Evolutionary conservation across 805 yeast genomes (phyloP).

Genomic region (Metschnikowia rubicola): DNA sequence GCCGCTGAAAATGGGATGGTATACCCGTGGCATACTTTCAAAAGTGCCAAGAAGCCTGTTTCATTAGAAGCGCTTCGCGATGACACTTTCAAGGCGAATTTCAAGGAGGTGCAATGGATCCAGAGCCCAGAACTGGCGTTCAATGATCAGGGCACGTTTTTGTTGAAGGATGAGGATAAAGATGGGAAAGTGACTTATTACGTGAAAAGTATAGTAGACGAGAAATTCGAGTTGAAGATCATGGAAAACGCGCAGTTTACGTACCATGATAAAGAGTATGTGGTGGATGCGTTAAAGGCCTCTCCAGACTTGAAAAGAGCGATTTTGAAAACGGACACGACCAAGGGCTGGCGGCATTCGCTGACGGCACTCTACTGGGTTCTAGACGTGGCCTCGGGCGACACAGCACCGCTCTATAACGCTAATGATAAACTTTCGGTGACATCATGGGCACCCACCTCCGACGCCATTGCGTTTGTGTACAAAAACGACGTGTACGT

Average conservation of each 20-base stretch:
- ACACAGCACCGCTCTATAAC: constrained; percentile 13
- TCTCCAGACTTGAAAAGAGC: constrained; percentile 65
- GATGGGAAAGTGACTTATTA: constrained; percentile 46
- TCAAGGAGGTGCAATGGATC: constrained; percentile 69
- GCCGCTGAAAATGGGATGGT: background rate
- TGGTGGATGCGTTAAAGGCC: constrained; percentile 54
- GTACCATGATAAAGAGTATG: constrained; percentile 36
- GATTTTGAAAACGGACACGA: constrained; percentile 56
- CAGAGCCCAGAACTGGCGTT: constrained; percentile 43
- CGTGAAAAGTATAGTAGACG: constrained; percentile 51
- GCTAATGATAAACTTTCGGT: constrained; percentile 14
- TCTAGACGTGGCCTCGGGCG: constrained; percentile 13
- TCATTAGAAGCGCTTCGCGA: constrained; percentile 41
- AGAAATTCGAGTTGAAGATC: constrained; percentile 41
- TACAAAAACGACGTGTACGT: constrained; percentile 66
- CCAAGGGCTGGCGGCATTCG: constrained; percentile 40
- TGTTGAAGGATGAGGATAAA: constrained; percentile 35
- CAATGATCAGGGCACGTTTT: constrained; percentile 66
- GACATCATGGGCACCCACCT: constrained; percentile 75
- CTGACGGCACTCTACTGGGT: constrained; percentile 19
- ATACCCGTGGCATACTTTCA: constrained; percentile 9
- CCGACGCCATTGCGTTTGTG: constrained; percentile 62
- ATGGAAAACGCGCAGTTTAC: constrained; percentile 48
- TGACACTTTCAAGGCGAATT: constrained; percentile 52
- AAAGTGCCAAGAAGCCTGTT: constrained; percentile 22